Base-by-base conservation (phyloP, 257 asterid species). In the Asclepias syriaca region DNA sequence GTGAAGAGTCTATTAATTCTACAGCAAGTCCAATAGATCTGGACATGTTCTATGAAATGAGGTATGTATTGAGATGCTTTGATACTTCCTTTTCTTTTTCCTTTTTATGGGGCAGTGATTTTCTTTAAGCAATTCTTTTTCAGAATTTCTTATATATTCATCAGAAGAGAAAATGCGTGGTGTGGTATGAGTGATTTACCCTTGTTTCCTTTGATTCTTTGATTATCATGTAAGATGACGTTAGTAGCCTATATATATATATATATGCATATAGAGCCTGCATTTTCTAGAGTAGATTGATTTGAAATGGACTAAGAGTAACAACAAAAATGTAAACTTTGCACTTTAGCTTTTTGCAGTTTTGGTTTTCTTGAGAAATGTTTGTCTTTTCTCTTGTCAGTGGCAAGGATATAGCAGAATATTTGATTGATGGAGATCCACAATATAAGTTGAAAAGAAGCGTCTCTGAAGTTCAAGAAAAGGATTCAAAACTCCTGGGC, bases 31-130 rank as follows among this genome's bases (percentile, higher is more conserved):
- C 59, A 39, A 22, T 1, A 22, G 13, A 6, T 45, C 69, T 11
- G 7, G 66, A 51, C 49, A 46, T 40, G 3, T 43, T 45, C 34
- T 21, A 21, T 27, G 46, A 22, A 59, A 59, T 15, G 59, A 22
- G 75, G 68, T 59, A 72, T 45, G 57, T 19, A 24, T 71, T 43
- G 19, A n/a, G 45, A 24, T 56, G 9, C 29, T 71, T 59, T 15
- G 48, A 3, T 27, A 19, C 6, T 4, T 59, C 29, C 16, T 24
- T 59, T 2, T 27, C 19, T 4, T 27, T 27, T 24, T 10, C 14
- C 34, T 6, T 13, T 5, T 59, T 18, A 27, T 59, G n/a, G 40
- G 3, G 19, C 0, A 27, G 19, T 59, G 40, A 59, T 59, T 59
- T 59, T 6, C 43, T 4, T 29, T 43, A 43, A 59, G 65, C 19